Percentiles rank a stretch among this genome's conserved stretches.
phyloP scores from a whole-genome alignment of 805 yeast species.

The Lipomyces orientalis region DNA sequence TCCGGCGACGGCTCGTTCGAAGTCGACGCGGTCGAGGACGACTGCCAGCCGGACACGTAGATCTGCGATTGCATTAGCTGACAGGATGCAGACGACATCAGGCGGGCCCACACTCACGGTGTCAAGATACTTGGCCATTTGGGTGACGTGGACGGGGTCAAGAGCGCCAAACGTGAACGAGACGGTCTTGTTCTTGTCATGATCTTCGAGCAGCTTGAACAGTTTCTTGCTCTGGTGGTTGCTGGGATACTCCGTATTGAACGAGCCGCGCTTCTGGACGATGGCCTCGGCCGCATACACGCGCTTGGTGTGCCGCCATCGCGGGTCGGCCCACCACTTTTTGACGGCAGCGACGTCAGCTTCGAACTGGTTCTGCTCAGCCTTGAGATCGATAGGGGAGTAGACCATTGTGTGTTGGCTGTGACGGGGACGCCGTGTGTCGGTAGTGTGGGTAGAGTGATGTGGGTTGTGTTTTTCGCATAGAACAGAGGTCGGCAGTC shows the following conservation, averaged over 20 bases:
- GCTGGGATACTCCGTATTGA: constrained; percentile 74
- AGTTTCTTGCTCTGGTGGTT: constrained; percentile 82
- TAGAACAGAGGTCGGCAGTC: no score
- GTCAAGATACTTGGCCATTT: constrained; percentile 67
- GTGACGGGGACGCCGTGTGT: not conserved
- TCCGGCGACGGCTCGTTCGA: constrained; percentile 98
- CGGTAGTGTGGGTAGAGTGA: no score
- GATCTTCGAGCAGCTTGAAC: constrained; percentile 70
- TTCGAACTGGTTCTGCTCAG: constrained; percentile 69
- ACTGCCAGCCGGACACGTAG: constrained; percentile 98
- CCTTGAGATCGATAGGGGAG: constrained; percentile 61
- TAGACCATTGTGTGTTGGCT: constrained; percentile 48
- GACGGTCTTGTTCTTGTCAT: constrained; percentile 70
- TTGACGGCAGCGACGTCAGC: constrained; percentile 74
- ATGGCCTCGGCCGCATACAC: constrained; percentile 87
- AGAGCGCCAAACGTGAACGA: constrained; percentile 94
- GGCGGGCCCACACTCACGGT: not conserved
- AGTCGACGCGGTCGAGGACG: constrained; percentile 96
- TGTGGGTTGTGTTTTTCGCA: no score
- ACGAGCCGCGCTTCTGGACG: constrained; percentile 83
- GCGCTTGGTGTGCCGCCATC: constrained; percentile 89
- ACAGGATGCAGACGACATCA: not conserved
- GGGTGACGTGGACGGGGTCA: constrained; percentile 94
- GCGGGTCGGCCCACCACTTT: constrained; percentile 91
- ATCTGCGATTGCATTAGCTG: constrained; percentile 45